Percentiles rank a stretch among this genome's conserved stretches.
phyloP scores from a whole-genome alignment of 768 basidiomycete genomes.

The Peribolospora baueri region DNA sequence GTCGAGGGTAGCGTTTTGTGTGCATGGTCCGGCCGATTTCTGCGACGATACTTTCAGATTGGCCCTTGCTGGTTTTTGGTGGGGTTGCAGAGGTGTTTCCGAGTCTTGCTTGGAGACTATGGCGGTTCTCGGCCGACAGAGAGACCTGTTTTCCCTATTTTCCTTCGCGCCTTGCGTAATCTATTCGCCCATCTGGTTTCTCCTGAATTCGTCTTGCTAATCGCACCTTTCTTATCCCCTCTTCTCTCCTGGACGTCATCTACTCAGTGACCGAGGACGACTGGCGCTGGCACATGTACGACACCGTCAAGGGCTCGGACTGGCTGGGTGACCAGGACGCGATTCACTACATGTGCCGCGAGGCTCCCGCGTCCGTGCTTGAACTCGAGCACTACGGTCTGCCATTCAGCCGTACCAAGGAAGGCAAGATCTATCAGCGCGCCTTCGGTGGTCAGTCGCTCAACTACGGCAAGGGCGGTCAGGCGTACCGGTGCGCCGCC shows the following conservation, averaged over 20 bases:
- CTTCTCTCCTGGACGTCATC: no score
- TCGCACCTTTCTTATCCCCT: slow-evolving; percentile 33
- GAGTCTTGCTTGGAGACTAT: no score
- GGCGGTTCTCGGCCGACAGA: no score
- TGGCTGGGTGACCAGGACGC: slow-evolving; percentile 96
- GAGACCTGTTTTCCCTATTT: no score
- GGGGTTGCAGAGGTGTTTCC: no score
- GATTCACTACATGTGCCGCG: slow-evolving; percentile 98
- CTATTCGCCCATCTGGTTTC: no score
- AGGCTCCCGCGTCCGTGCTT: slow-evolving; percentile 52
- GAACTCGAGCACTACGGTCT: slow-evolving; percentile 97
- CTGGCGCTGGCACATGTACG: slow-evolving; percentile 65
- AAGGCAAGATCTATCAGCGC: slow-evolving; percentile 98
- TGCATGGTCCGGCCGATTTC: no score
- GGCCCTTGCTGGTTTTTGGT: no score
- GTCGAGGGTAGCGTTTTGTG: no score
- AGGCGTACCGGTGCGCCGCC: slow-evolving; percentile 95
- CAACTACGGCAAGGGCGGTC: slow-evolving; percentile 91
- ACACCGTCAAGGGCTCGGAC: slow-evolving; percentile 83
- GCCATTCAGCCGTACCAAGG: slow-evolving; percentile 92
- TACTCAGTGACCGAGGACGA: slow-evolving; percentile 71
- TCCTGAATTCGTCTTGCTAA: not conserved
- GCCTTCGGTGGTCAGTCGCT: slow-evolving; percentile 97
- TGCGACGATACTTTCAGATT: no score
- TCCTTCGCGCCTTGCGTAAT: no score